Evolutionary conservation across 257 asterid species (phyloP).

Genomic region (Lycium barbarum): DNA sequence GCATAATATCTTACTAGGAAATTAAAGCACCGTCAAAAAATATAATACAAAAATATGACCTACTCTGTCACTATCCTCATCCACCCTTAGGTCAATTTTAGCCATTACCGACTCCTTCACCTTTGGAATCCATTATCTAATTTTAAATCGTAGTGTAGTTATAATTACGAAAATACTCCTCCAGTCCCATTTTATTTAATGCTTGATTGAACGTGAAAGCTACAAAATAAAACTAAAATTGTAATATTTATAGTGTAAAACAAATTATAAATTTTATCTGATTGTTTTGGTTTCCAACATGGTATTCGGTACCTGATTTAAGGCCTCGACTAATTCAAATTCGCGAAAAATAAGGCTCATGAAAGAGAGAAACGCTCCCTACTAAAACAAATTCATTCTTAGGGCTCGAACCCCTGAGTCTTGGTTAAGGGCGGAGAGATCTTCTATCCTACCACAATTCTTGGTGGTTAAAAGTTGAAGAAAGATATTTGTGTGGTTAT

Average conservation of each 20-base stretch:
- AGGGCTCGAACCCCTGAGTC: fast-evolving
- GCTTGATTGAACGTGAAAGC: neutral
- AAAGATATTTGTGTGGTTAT: neutral
- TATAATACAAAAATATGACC: neutral
- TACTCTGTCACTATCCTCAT: neutral
- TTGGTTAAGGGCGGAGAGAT: too few relatives aligned
- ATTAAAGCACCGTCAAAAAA: slow-evolving; percentile 27
- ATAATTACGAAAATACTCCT: neutral
- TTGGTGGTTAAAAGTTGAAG: neutral
- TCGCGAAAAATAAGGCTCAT: neutral
- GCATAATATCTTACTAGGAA: slow-evolving; percentile 12
- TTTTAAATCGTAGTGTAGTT: neutral
- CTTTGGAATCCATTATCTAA: slow-evolving; percentile 43
- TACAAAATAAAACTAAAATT: neutral
- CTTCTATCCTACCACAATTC: neutral
- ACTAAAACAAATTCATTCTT: too few relatives aligned
- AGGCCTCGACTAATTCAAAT: fast-evolving
- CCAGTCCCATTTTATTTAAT: neutral
- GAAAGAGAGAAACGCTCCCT: neutral
- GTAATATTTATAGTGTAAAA: neutral
- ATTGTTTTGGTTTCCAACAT: neutral
- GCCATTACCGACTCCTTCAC: slow-evolving; percentile 46
- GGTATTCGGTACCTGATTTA: fast-evolving
- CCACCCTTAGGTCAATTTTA: neutral
- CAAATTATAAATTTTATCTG: neutral